Evolutionary conservation across 2,329 filamentous ascomycete species (phyloP), one percentile per base, ranked within the genome.

Genomic region (Epichloe sp.): DNA sequence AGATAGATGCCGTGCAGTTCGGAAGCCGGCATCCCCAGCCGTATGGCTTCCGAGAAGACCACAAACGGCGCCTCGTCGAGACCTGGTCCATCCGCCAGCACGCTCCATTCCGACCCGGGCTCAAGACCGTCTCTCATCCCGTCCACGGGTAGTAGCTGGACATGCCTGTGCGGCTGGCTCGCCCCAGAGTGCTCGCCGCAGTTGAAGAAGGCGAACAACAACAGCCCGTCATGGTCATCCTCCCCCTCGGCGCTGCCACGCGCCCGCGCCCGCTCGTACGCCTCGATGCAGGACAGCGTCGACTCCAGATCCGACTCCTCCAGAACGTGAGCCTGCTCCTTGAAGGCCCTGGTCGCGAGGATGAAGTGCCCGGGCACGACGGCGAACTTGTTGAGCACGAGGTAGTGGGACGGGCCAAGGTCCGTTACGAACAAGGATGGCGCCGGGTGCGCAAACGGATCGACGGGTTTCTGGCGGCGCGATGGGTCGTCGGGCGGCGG

Each of bases 311-410:
- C 85, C 26, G 67, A 68, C 12, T 68, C 63, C 48, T 82, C 80
- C 2, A 88, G 71, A 5, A 82, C 60, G 56, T 83, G 70, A 2
- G 78, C 81, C 69, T 88, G 85, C n/a, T 70, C 68, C 60, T 79
- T 77, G 62, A 82, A 80, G 1, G 68, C 64, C n/a, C 68, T 76
- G 0, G 85, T 88, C 0, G 80, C 77, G 46, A 88, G 73, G 57
- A 88, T 86, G 62, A 85, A 86, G 66, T 88, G 85, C 58, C 82
- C 75, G 0, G 78, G 75, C 36, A 86, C 82, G 47, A 88, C 68
- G 47, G 85, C 83, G 58, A 85, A 88, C 64, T 88, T 88, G 71
- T 88, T 88, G 41, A 88, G 70, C 1, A 88, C 78, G 42, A 88
- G 72, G 53, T 75, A 73, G 63, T 88, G 83, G 8, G 69, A 64